Conservation (phyloP, 2,329 filamentous ascomycete genomes). For the Penicillium sp. region DNA sequence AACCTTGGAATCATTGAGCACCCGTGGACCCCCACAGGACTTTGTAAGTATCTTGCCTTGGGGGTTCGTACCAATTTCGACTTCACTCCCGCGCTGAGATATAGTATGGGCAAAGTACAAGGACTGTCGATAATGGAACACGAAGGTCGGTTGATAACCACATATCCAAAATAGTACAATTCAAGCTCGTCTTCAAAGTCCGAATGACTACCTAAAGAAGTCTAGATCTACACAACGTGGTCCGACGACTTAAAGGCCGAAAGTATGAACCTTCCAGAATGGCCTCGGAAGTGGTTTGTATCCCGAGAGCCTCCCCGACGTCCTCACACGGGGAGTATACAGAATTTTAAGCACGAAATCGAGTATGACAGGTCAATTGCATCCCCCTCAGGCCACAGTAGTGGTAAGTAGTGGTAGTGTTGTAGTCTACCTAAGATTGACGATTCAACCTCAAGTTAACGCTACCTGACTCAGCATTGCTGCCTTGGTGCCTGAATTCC, state of each 20-base stretch:
- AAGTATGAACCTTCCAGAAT: slow-evolving; percentile 6
- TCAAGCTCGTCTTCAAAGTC: neutral
- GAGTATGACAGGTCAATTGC: neutral
- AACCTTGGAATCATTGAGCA: neutral
- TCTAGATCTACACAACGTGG: neutral
- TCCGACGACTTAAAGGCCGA: neutral
- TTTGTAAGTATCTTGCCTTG: neutral
- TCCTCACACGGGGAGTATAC: neutral
- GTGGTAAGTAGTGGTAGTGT: neutral
- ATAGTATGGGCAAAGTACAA: neutral
- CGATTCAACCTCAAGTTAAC: too few relatives aligned
- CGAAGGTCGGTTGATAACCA: neutral
- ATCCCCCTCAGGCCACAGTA: neutral
- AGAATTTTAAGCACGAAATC: neutral
- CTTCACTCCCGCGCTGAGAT: neutral
- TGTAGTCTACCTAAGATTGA: neutral
- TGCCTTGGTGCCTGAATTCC: neutral
- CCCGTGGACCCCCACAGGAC: too few relatives aligned
- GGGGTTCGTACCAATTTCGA: neutral
- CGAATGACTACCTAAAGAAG: neutral
- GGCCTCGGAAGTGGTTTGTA: neutral
- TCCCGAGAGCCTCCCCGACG: slow-evolving; percentile 1
- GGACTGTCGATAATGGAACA: neutral
- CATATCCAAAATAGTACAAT: neutral
- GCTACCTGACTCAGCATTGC: neutral